A percentile compares a stretch with the other conserved stretches of the same genome.
Conservation (phyloP, 768 basidiomycete genomes). For the Russula brevipes region DNA sequence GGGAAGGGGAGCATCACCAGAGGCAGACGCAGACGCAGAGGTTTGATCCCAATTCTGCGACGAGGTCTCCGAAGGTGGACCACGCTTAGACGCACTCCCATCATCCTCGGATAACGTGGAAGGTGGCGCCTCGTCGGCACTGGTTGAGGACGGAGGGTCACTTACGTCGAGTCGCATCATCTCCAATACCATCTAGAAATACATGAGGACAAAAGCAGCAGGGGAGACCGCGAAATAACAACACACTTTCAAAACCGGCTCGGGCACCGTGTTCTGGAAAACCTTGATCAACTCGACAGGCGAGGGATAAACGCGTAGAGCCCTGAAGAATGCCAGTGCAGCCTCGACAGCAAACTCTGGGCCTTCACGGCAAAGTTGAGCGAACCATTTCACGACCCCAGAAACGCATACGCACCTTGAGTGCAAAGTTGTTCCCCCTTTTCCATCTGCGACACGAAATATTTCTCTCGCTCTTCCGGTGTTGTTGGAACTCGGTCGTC, state of each 20-base stretch:
- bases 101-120: too few species aligned
- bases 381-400: neutral
- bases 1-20: conserved; percentile 33
- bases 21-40: conserved; percentile 28
- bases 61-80: too few species aligned
- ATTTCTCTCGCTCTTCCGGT: conserved; percentile 77
- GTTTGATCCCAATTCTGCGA: too few species aligned
- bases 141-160: conserved; percentile 49
- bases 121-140: too few species aligned
- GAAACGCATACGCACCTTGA: conserved; percentile 50
- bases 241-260: conserved; percentile 71
- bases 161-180: conserved; percentile 85
- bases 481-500: conserved; percentile 61
- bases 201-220: conserved; percentile 6
- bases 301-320: conserved; percentile 89
- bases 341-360: conserved; percentile 72
- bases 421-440: conserved; percentile 79
- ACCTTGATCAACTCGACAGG: conserved; percentile 93
- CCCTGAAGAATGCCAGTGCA: conserved; percentile 88
- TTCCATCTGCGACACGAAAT: conserved; percentile 87
- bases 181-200: conserved; percentile 62
- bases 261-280: conserved; percentile 86
- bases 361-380: conserved; percentile 43
- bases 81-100: too few species aligned
- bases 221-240: conserved; percentile 1